Base-by-base conservation (phyloP, 108 stramenopile genomes). In the Cyclotella cryptica region DNA sequence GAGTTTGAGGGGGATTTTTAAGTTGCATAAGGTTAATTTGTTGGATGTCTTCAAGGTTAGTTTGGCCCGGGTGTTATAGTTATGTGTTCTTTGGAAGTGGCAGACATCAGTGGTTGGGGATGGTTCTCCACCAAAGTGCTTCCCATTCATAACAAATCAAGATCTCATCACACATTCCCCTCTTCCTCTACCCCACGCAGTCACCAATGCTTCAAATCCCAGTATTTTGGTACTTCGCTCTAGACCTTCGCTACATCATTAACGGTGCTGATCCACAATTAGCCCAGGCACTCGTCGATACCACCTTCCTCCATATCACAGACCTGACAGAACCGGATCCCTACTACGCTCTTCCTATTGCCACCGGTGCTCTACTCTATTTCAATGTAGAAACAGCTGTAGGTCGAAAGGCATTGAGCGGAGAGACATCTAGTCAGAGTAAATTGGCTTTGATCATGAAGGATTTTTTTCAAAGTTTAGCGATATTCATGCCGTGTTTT, bases 241-340 rank as follows among this genome's bases (percentile, higher is more conserved):
- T 86, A 14, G 94, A 96, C 72, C 63, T 96, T 49, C 81, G 92
- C 17, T 88, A 90, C 65, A 88, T 96, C 51, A 92, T 96, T 63
- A 88, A 93, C 68, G 94, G 94, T 15, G 62, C 71, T 28, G 90
- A 96, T 78, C 94, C 92, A 0, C 74, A 62, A 18, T 72, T 96
- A 79, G 94, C 94, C 4, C 91, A 96, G 54, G 74, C 89, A 71
- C 73, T 96, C 46, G 91, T 91, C 19, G 90, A 90, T 30, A 62
- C 77, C 0, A 42, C 77, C 52, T 86, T 93, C 39, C 69, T 81
- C n/a, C 93, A 91, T 89, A 78, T 96, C 12, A 71, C 88, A 0
- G 94, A 96, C 66, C 74, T 96, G 69, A 96, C 92, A 14, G 94
- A 96, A 72, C 92, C 94, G 13, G 94, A 96, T 86, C 92, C 94